Evolutionary conservation across 768 basidiomycete species (phyloP).

Genomic region (Rhodotorula graminis): DNA sequence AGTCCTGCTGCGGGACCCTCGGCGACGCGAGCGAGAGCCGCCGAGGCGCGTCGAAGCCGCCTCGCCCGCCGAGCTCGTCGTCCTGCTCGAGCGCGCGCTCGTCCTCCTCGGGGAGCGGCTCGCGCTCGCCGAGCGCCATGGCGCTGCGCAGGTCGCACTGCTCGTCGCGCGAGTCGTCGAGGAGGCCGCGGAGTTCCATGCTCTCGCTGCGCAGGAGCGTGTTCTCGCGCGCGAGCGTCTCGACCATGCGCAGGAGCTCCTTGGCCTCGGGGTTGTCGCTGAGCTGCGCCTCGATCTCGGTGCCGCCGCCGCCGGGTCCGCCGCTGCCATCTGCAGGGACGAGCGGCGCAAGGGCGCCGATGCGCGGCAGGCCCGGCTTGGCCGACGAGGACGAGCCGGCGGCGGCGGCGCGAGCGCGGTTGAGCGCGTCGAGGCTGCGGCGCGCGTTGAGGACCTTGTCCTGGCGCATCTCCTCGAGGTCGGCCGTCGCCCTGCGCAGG

Average conservation of each 20-base stretch:
- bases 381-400: not conserved
- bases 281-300: not conserved
- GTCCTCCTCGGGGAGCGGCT: not conserved
- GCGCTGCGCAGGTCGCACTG: slow-evolving; percentile 20
- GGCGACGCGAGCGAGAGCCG: slow-evolving; percentile 6
- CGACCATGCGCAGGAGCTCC: slow-evolving; percentile 39
- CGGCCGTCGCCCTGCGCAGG: slow-evolving; percentile 24
- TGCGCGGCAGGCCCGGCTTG: too few species aligned
- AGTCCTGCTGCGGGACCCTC: not conserved
- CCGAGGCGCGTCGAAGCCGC: not conserved
- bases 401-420: slow-evolving; percentile 9
- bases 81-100: not conserved
- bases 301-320: too few species aligned
- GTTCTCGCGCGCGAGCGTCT: slow-evolving; percentile 38
- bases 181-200: slow-evolving; percentile 37
- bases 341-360: not conserved
- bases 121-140: slow-evolving; percentile 5
- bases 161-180: slow-evolving; percentile 37
- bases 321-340: too few species aligned
- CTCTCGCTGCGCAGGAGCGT: slow-evolving; percentile 30
- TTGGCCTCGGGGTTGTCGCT: slow-evolving; percentile 23
- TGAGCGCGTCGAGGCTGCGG: slow-evolving; percentile 30
- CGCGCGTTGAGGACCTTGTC: slow-evolving; percentile 33
- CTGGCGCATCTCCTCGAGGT: slow-evolving; percentile 39
- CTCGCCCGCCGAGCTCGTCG: too few species aligned